A percentile compares a stretch with the other conserved stretches of the same genome.
phyloP scores from a whole-genome alignment of 2,329 filamentous ascomycete genomes.

The Apiospora hydei region DNA sequence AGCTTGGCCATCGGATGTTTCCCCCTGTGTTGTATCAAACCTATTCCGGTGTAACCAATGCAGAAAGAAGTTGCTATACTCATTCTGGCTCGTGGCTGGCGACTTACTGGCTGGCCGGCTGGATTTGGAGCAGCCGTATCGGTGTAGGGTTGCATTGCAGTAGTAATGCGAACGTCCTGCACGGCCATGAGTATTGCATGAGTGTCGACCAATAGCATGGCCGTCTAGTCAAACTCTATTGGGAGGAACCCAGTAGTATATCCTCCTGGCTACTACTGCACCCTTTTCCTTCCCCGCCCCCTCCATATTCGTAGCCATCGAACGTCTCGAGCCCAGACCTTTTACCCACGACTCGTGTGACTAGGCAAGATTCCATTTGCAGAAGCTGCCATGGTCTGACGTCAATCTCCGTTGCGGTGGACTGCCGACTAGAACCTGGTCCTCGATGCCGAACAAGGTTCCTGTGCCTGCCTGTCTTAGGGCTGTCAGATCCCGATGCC shows the following conservation, averaged over 20 bases:
- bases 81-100: neutral
- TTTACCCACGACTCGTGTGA: neutral
- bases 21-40: neutral
- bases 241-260: neutral
- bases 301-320: neutral
- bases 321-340: neutral
- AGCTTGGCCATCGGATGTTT: neutral
- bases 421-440: neutral
- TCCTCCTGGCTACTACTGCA: neutral
- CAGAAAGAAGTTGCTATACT: neutral
- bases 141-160: neutral
- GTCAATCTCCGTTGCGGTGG: neutral
- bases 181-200: conserved; percentile 6
- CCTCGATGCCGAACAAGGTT: neutral
- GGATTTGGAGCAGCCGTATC: neutral
- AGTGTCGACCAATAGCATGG: neutral
- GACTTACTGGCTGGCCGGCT: neutral
- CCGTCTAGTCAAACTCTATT: neutral
- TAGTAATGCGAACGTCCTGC: neutral
- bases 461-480: neutral
- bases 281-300: neutral
- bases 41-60: neutral
- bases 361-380: neutral
- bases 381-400: neutral
- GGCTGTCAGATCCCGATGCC: neutral